Conservation (phyloP, 192 early-diverging fungal genomes). For the Entomortierella chlamydospora region DNA sequence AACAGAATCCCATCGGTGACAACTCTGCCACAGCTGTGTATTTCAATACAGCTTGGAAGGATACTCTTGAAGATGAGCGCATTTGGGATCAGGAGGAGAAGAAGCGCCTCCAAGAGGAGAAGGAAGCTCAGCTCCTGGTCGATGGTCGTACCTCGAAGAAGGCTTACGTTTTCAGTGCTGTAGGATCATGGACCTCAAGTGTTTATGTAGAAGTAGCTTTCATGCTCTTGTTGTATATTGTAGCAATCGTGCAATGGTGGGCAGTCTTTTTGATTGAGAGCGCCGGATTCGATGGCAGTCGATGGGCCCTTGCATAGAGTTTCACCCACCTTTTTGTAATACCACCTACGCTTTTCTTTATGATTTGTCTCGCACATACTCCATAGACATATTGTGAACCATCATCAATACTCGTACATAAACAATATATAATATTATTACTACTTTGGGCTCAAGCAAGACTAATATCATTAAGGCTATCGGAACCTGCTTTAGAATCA, state of each 20-base stretch:
- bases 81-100: constrained; percentile 47
- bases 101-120: constrained; percentile 5
- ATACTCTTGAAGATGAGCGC: constrained; percentile 43
- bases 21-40: constrained; percentile 22
- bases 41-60: constrained; percentile 44
- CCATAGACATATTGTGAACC: no score
- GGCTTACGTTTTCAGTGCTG: constrained; percentile 16
- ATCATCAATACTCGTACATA: no score
- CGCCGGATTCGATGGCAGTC: constrained; percentile 42
- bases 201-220: constrained; percentile 48
- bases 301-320: constrained; percentile 50
- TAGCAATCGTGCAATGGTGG: constrained; percentile 47
- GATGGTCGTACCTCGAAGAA: neutral
- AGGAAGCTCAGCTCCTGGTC: neutral
- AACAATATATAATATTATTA: no score
- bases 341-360: no score
- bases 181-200: constrained; percentile 46
- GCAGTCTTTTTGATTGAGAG: constrained; percentile 49
- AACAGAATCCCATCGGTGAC: neutral
- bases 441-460: neutral
- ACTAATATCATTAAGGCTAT: constrained; percentile 21
- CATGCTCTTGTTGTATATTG: constrained; percentile 44
- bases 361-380: no score
- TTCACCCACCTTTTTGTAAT: no score
- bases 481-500: neutral